These are phyloP conservation scores for Xerophyta viscosa DNA, from an alignment of 106 monocot genomes.

Conservation along the genomic window DNA sequence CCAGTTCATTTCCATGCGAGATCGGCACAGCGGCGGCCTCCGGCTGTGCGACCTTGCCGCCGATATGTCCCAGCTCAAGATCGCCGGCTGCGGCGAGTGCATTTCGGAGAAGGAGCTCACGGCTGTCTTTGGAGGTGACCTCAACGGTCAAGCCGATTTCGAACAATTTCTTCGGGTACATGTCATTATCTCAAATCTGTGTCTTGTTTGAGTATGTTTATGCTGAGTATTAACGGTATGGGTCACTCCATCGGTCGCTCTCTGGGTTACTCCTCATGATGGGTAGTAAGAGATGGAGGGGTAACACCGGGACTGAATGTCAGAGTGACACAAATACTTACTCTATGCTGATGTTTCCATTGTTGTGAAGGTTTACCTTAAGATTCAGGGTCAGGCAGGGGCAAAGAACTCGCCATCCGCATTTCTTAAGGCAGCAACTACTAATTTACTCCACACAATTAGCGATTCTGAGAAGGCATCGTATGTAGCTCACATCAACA, in stretches of 20 bases:
- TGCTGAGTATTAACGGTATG: no score
- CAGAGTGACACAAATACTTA: no score
- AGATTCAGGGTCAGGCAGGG: slow-evolving; percentile 29
- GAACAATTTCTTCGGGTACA: slow-evolving; percentile 71
- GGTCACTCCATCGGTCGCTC: no score
- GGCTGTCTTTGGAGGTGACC: slow-evolving; percentile 19
- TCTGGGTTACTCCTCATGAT: no score
- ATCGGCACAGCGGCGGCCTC: no score
- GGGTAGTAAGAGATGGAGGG: no score
- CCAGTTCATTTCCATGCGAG: slow-evolving; percentile 17
- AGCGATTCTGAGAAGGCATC: slow-evolving; percentile 79
- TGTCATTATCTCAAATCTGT: no score
- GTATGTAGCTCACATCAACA: slow-evolving; percentile 82
- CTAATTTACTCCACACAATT: slow-evolving; percentile 70
- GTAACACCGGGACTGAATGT: no score
- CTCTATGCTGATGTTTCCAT: no score
- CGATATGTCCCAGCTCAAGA: slow-evolving; percentile 45
- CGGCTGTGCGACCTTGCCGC: slow-evolving; percentile 4
- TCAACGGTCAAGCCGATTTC: slow-evolving; percentile 42
- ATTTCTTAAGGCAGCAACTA: slow-evolving; percentile 68
- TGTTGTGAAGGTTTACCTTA: slow-evolving; percentile 66
- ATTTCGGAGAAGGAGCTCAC: slow-evolving; percentile 31
- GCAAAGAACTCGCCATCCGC: slow-evolving; percentile 39
- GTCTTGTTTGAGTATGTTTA: no score
- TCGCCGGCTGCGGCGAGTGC: slow-evolving; percentile 32